phyloP scores from a whole-genome alignment of 176 grass and related monocot genomes.

The Thalia dealbata region DNA sequence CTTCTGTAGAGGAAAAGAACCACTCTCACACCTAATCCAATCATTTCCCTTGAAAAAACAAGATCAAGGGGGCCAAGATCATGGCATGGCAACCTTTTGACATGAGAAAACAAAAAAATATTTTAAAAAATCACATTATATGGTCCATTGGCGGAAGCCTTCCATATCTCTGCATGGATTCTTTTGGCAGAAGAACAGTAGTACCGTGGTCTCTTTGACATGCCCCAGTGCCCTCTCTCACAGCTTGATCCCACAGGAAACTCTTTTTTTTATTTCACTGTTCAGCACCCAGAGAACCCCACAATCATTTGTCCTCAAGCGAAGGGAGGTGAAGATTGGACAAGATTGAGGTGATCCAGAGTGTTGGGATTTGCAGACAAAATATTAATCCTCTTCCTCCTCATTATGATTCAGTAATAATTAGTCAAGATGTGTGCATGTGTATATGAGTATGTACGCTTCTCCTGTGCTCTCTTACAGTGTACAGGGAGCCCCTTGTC shows the following conservation, averaged over 20 bases:
- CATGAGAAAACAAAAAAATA: no score
- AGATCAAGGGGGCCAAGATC: no score
- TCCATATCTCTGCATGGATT: background rate
- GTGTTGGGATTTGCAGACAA: background rate
- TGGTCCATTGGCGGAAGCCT: no score
- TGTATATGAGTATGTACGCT: background rate
- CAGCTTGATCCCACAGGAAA: background rate
- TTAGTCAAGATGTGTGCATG: background rate
- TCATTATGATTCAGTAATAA: background rate
- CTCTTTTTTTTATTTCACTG: background rate
- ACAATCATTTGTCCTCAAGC: constrained; percentile 3
- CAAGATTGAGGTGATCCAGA: no score
- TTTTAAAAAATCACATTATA: no score
- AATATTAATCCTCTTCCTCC: no score
- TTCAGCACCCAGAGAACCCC: background rate
- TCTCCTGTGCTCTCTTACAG: background rate
- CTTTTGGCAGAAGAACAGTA: background rate
- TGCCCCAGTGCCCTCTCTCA: no score
- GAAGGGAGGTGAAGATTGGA: background rate
- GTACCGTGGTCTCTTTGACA: background rate
- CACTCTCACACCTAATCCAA: no score
- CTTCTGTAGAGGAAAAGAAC: no score
- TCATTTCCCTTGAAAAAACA: no score
- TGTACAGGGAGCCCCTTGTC: background rate
- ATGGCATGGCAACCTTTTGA: no score